Conservation (phyloP, 371 early-diverging fungal species). For the Batkoa obscura region DNA sequence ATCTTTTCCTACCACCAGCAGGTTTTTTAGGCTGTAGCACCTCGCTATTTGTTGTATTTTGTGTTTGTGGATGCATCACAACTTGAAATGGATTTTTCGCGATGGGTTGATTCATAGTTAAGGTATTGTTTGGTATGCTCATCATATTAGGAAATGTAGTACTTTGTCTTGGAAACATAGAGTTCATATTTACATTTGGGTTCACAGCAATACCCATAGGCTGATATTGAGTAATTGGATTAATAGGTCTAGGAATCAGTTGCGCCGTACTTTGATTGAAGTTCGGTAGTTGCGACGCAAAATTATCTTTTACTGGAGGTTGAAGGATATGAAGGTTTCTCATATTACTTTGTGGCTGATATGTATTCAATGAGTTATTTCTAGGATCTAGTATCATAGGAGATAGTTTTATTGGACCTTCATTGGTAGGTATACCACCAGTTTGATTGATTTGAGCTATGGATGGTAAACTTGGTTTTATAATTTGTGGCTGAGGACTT, state of each 20-base stretch:
- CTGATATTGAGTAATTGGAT: background rate
- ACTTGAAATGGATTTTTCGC: background rate
- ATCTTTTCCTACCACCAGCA: conserved; percentile 3
- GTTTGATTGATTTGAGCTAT: conserved; percentile 8
- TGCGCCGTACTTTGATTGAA: background rate
- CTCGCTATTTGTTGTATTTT: background rate
- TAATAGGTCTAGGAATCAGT: background rate
- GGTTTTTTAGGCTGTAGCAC: conserved; percentile 1
- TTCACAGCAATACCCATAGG: background rate
- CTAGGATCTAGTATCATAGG: conserved; percentile 15
- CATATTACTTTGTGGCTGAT: conserved; percentile 12
- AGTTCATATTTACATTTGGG: background rate
- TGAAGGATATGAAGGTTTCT: background rate
- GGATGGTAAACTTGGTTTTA: conserved; percentile 6
- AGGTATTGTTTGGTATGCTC: background rate
- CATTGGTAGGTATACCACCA: conserved; percentile 11
- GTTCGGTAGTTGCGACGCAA: background rate
- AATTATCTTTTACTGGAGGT: background rate
- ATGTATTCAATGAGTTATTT: background rate
- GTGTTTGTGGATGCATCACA: background rate
- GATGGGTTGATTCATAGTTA: background rate
- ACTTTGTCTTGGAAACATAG: too few relatives aligned
- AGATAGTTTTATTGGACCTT: conserved; percentile 13
- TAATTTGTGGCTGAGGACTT: conserved; percentile 6
- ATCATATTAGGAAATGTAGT: too few relatives aligned